Percentiles rank a stretch among this genome's conserved stretches.
These are phyloP conservation scores for Erucastrum elatum DNA, from an alignment of 345 rosid genomes.

Conservation along the genomic window DNA sequence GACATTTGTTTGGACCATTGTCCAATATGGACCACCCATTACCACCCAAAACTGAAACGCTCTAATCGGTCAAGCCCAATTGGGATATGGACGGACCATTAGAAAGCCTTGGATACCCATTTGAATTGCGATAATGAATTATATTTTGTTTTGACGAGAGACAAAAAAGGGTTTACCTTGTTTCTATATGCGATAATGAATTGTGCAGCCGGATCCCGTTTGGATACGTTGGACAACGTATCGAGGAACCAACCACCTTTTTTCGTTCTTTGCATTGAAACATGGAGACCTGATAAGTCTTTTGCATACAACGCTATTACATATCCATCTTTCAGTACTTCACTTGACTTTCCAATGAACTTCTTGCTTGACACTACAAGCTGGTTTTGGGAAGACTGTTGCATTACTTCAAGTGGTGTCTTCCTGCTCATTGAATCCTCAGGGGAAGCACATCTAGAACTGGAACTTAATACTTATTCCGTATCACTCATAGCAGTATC, in stretches of 20 bases:
- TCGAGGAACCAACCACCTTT: conserved; percentile 99
- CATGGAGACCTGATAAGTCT: conserved; percentile 68
- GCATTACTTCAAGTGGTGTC: conserved; percentile 65
- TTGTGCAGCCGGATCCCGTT: conserved; percentile 98
- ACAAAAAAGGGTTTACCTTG: conserved; percentile 58
- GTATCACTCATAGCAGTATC: conserved; percentile 90
- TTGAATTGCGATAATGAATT: too few species aligned
- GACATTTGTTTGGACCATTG: too few species aligned
- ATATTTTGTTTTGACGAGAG: neutral
- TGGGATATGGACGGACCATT: too few species aligned
- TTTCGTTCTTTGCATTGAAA: conserved; percentile 90
- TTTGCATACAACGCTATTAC: conserved; percentile 84
- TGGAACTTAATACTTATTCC: conserved; percentile 74
- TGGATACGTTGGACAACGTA: conserved; percentile 81
- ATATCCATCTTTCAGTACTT: conserved; percentile 79
- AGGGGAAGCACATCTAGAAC: conserved; percentile 83
- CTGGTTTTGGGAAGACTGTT: conserved; percentile 53
- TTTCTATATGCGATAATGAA: conserved; percentile 81
- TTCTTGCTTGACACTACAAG: conserved; percentile 54
- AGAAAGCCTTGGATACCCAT: too few species aligned
- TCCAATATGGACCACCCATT: too few species aligned
- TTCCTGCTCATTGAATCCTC: conserved; percentile 79
- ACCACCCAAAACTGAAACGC: too few species aligned
- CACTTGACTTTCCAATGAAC: conserved; percentile 54
- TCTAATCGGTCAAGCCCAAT: too few species aligned